Percentiles rank a stretch among this genome's conserved stretches.
Conservation (phyloP, 768 basidiomycete genomes). For the Cytidiella melzeri region DNA sequence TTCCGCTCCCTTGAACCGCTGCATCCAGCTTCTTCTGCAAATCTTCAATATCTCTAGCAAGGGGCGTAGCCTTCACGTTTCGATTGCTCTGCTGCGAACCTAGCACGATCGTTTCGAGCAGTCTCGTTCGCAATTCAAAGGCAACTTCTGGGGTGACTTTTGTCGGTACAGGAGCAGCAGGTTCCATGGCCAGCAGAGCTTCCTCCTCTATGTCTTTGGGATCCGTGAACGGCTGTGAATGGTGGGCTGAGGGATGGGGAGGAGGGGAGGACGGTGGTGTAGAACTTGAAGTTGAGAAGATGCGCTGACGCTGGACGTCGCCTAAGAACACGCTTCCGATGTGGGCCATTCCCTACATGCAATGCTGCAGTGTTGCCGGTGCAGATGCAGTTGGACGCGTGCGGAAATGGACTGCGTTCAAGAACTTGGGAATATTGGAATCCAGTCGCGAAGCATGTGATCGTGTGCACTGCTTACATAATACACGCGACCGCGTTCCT, state of each 20-base stretch:
- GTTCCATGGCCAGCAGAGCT: background rate
- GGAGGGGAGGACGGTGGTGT: conserved; percentile 44
- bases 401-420: background rate
- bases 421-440: background rate
- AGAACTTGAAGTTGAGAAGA: conserved; percentile 47
- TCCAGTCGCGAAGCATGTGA: background rate
- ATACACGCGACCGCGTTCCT: conserved; percentile 14
- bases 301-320: conserved; percentile 61
- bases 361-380: no score
- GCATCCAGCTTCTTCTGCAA: conserved; percentile 51
- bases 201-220: background rate
- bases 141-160: conserved; percentile 60
- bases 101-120: conserved; percentile 72
- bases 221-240: background rate
- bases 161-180: conserved; percentile 16
- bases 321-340: conserved; percentile 81
- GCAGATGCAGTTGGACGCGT: no score
- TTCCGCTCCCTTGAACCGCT: conserved; percentile 63
- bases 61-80: conserved; percentile 44
- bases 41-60: conserved; percentile 53
- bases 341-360: background rate
- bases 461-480: conserved; percentile 2
- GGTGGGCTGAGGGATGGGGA: conserved; percentile 15
- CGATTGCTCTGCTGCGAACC: conserved; percentile 51
- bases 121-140: conserved; percentile 67